These are phyloP conservation scores for Suillus plorans DNA, from an alignment of 768 basidiomycete species.

Conservation along the genomic window DNA sequence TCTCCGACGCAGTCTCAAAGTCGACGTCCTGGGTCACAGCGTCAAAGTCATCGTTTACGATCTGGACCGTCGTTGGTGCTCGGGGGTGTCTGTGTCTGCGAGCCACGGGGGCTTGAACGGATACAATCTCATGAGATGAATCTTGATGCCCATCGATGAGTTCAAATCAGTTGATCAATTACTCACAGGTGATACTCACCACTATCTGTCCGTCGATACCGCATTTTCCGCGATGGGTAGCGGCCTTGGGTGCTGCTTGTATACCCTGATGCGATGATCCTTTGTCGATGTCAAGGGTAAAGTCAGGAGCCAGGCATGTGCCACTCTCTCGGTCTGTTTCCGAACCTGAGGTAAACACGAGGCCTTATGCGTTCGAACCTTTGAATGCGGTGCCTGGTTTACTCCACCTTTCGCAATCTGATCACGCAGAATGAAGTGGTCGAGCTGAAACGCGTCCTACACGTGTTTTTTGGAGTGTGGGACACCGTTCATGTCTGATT, in stretches of 20 bases:
- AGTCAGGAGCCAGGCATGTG: background rate
- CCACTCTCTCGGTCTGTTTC: constrained; percentile 3
- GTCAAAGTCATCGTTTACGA: constrained; percentile 31
- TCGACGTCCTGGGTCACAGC: constrained; percentile 26
- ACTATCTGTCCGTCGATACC: background rate
- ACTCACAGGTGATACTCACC: background rate
- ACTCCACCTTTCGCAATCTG: background rate
- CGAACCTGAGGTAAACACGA: constrained; percentile 6
- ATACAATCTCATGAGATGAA: constrained; percentile 33
- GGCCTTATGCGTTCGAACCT: background rate
- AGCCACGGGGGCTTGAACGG: constrained; percentile 15
- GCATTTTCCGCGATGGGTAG: background rate
- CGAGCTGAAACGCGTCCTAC: background rate
- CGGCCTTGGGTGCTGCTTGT: background rate
- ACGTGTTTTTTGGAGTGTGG: constrained; percentile 1
- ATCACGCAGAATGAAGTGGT: background rate
- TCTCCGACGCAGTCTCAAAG: constrained; percentile 27
- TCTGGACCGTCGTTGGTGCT: constrained; percentile 32
- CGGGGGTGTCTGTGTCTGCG: constrained; percentile 21
- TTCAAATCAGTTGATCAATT: background rate
- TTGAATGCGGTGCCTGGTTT: background rate
- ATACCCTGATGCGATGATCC: background rate
- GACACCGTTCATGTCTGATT: background rate
- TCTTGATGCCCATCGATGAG: constrained; percentile 24
- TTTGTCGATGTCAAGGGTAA: constrained; percentile 3